Conservation (phyloP, 169 alveolate genomes). For the Plasmodium billcollinsi region DNA sequence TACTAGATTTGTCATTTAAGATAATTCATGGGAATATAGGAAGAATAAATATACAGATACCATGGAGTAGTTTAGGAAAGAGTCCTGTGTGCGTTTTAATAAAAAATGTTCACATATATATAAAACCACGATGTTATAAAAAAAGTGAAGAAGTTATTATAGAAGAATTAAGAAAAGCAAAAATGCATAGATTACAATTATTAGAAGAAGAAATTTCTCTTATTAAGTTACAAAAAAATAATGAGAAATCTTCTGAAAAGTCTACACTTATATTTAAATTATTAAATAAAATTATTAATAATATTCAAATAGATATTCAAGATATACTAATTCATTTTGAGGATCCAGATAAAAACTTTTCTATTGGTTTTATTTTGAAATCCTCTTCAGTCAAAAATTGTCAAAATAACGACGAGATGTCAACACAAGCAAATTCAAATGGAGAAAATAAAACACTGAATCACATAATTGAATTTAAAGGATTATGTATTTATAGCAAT, state of each 20-base stretch:
- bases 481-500: slow-evolving; percentile 73
- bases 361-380: slow-evolving; percentile 83
- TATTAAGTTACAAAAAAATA: slow-evolving; percentile 71
- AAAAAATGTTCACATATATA: slow-evolving; percentile 84
- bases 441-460: slow-evolving; percentile 46
- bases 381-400: slow-evolving; percentile 81
- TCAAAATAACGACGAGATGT: slow-evolving; percentile 29
- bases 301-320: slow-evolving; percentile 86
- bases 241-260: slow-evolving; percentile 74
- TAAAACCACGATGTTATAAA: slow-evolving; percentile 81
- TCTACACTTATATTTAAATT: slow-evolving; percentile 87
- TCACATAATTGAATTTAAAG: slow-evolving; percentile 76
- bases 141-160: slow-evolving; percentile 85
- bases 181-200: slow-evolving; percentile 79
- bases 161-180: slow-evolving; percentile 79
- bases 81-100: slow-evolving; percentile 87
- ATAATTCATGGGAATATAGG: slow-evolving; percentile 87
- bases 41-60: slow-evolving; percentile 85
- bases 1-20: slow-evolving; percentile 72
- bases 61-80: slow-evolving; percentile 89
- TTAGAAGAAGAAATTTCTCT: slow-evolving; percentile 80
- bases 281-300: slow-evolving; percentile 87
- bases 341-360: slow-evolving; percentile 81
- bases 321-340: slow-evolving; percentile 87
- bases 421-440: slow-evolving; percentile 36